Percentiles rank a stretch among this genome's conserved stretches.
phyloP scores from a whole-genome alignment of 257 asterid genomes.

The Echites panduratus region DNA sequence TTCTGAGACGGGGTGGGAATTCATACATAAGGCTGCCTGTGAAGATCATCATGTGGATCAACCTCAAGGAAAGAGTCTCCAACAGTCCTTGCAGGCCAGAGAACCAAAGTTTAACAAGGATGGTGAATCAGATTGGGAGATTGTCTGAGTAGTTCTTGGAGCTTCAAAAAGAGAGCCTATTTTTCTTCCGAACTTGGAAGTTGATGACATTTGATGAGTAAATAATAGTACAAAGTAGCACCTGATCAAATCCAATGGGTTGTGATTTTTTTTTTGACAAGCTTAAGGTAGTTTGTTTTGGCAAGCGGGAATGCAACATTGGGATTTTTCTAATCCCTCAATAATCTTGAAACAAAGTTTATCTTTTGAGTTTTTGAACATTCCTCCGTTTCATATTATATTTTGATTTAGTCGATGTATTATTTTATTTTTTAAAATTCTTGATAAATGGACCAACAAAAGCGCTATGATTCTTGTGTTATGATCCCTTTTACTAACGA shows the following conservation, averaged over 20 bases:
- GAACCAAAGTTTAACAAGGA: slow-evolving; percentile 3
- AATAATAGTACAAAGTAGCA: not conserved
- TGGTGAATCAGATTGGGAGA: slow-evolving; percentile 28
- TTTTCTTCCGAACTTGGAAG: not conserved
- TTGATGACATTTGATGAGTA: not conserved
- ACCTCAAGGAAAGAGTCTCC: not conserved
- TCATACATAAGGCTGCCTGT: not conserved
- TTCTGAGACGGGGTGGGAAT: slow-evolving; percentile 7
- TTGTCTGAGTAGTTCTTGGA: slow-evolving; percentile 7
- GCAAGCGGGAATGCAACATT: not conserved
- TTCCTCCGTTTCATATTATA: not conserved
- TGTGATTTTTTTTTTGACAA: not conserved
- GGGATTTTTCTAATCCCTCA: not conserved
- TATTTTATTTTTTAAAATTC: too few relatives aligned
- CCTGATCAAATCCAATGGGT: not conserved
- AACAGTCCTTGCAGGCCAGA: not conserved
- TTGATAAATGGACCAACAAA: not conserved
- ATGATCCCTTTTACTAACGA: not conserved
- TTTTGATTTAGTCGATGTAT: too few relatives aligned
- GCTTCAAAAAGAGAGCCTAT: not conserved
- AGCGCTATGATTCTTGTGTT: not conserved
- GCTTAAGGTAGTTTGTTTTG: not conserved
- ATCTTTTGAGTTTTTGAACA: not conserved
- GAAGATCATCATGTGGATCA: slow-evolving; percentile 7
- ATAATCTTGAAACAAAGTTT: not conserved